Conservation (phyloP, 305 asterid genomes). For the Withania somnifera region DNA sequence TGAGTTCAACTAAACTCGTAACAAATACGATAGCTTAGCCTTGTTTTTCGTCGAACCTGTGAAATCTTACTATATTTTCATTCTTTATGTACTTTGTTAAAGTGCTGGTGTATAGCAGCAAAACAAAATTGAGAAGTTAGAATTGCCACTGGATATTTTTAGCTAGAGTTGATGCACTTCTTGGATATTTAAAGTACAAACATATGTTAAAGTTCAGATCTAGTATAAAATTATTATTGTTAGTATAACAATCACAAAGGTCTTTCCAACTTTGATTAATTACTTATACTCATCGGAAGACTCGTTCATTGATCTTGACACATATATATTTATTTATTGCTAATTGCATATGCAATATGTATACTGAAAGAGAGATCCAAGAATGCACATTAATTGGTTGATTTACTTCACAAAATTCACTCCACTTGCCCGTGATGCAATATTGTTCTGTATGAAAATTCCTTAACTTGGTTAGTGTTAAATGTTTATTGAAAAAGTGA, state of each 20-base stretch:
- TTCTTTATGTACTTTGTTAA: no score
- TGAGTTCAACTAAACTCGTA: no score
- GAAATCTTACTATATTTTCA: no score
- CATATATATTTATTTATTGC: no score
- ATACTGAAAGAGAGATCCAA: background rate
- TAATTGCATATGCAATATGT: background rate
- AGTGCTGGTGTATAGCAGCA: no score
- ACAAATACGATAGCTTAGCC: no score
- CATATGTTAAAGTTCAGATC: no score
- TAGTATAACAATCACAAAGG: background rate
- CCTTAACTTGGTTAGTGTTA: background rate
- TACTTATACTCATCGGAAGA: background rate
- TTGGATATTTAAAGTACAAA: no score
- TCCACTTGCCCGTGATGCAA: background rate
- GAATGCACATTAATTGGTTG: background rate
- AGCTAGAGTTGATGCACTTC: no score
- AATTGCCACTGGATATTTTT: no score
- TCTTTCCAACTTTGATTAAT: background rate
- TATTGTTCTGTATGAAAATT: background rate
- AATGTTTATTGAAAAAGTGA: background rate
- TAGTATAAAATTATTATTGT: background rate
- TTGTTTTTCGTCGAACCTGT: no score
- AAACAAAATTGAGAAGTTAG: no score
- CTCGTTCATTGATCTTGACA: background rate
- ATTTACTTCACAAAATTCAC: background rate